Base-by-base conservation (phyloP, 78 protist genomes). In the Dictyostelium intermedium region DNA sequence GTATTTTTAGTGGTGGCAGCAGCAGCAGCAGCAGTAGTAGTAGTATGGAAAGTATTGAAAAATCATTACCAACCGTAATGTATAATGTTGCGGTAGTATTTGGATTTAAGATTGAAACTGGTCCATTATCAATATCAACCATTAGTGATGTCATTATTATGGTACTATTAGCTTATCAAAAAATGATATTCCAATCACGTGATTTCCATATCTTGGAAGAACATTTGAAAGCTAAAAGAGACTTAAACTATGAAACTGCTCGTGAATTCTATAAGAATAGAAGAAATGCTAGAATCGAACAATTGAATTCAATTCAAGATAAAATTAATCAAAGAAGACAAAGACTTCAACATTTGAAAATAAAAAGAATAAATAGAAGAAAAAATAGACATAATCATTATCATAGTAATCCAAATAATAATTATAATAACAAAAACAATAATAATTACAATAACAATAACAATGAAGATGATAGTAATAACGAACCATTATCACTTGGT, bases 81-180 rank as follows among this genome's bases (percentile, higher is more conserved):
- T 30, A 34, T 34, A 27, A 47, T 39, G 27, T 89, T 2, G 94
- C 87, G 1, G 43, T 60, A 2, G 20, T 89, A 13, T 61, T 89
- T 41, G 87, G 94, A 10, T 89, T 89, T 78, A 32, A 66, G 3
- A 41, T 50, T 10, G 47, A 39, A 18, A 18, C 79, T 9, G n/a
- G 73, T n/a, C 35, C 69, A 23, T 18, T 84, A 13, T 72, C 83
- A 10, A 32, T 41, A 2, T 56, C 82, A n/a, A 89, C 87, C 0
- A 70, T 89, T 70, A 89, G 94, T 80, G 94, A 89, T 70, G 94
- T 80, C 3, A 69, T 89, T 41, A 89, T 89, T 43, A 20, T 89
- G 60, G 76, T 89, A 5, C 80, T 89, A 2, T 23, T 89, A 34
- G 82, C 87, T 20, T 89, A 89, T 47, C 94, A 89, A 70, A 89